Conservation (phyloP, 805 yeast genomes). For the Ogataea pignaliae region DNA sequence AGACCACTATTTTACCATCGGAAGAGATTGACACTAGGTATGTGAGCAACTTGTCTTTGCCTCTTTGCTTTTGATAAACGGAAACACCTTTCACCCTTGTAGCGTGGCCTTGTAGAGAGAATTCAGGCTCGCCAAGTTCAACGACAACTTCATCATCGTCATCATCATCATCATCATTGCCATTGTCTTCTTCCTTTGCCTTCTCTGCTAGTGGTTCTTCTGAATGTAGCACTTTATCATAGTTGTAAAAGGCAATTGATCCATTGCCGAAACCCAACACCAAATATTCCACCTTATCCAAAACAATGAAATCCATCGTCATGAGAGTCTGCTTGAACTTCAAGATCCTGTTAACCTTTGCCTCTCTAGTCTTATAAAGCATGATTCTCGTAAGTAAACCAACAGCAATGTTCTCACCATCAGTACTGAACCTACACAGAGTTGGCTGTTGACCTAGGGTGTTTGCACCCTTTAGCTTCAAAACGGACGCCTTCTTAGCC, state of each 20-base stretch:
- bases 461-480: conserved; percentile 68
- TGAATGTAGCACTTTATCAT: conserved; percentile 27
- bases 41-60: conserved; percentile 30
- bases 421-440: conserved; percentile 32
- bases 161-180: conserved; percentile 27
- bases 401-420: conserved; percentile 73
- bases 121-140: conserved; percentile 41
- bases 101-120: conserved; percentile 73
- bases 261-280: conserved; percentile 74
- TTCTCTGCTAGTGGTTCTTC: not conserved
- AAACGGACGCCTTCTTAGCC: conserved; percentile 82
- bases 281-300: conserved; percentile 51
- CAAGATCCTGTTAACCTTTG: conserved; percentile 51
- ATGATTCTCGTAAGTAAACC: conserved; percentile 65
- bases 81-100: conserved; percentile 79
- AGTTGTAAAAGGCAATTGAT: conserved; percentile 50
- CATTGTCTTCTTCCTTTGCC: conserved; percentile 13
- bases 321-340: conserved; percentile 55
- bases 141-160: conserved; percentile 20
- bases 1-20: conserved; percentile 88
- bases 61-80: conserved; percentile 33
- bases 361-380: conserved; percentile 59
- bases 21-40: conserved; percentile 81
- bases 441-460: conserved; percentile 49
- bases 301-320: conserved; percentile 51